phyloP scores from a whole-genome alignment of 106 monocot genomes.

The Dendrobium officinale region DNA sequence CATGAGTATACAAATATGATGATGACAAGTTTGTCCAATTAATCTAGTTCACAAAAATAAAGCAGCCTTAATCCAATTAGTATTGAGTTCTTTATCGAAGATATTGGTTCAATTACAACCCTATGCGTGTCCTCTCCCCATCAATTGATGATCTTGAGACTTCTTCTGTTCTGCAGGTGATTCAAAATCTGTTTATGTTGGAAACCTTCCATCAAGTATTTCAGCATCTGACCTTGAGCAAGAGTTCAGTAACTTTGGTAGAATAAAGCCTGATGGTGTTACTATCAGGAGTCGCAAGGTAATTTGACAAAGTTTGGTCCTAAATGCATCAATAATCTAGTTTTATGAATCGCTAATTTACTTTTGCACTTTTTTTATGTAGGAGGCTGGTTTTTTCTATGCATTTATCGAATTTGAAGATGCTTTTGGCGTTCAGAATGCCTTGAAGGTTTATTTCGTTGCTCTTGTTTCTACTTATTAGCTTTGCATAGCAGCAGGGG shows the following conservation, averaged over 20 bases:
- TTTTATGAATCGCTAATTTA: neutral
- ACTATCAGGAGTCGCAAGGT: constrained; percentile 65
- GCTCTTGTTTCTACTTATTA: neutral
- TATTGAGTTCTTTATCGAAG: no score
- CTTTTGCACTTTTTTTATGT: neutral
- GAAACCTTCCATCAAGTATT: constrained; percentile 42
- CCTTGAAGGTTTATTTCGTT: constrained; percentile 49
- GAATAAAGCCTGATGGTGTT: constrained; percentile 48
- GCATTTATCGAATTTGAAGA: constrained; percentile 85
- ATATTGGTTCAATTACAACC: no score
- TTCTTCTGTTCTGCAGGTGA: constrained; percentile 40
- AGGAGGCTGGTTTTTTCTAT: constrained; percentile 74
- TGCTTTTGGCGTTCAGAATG: constrained; percentile 52
- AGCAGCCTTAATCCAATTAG: no score
- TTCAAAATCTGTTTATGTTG: constrained; percentile 69
- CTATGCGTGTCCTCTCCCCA: no score
- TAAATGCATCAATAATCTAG: neutral
- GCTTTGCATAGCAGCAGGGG: no score
- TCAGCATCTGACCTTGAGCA: constrained; percentile 50
- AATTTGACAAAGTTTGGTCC: neutral
- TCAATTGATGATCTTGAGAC: neutral
- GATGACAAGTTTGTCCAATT: no score
- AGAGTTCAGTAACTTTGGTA: constrained; percentile 62
- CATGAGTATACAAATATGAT: no score
- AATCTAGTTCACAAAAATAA: no score